Base-by-base conservation (phyloP, 257 asterid species). In the Vinca minor region DNA sequence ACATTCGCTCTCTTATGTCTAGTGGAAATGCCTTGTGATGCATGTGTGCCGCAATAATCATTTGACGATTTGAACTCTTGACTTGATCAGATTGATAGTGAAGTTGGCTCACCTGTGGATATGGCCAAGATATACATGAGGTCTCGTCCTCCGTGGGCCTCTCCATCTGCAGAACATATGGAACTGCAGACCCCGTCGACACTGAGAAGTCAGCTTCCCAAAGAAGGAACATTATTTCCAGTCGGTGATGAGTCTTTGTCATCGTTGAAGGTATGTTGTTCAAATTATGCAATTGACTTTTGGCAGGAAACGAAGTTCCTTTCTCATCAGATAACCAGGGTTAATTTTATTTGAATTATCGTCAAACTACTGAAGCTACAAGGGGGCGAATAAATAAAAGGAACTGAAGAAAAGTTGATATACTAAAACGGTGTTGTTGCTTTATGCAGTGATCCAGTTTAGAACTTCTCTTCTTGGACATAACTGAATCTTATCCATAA, bases 61-160 rank as follows among this genome's bases (percentile, higher is more conserved):
- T 54, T 57, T 71, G 71, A 63, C 62, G 62, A 39, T 64, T 57
- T 12, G 35, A 56, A 23, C 72, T 38, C 23, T 68, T 72, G 29
- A 62, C 35, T 28, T 36, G 14, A 64, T 32, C 83, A 91, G 98
- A 74, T 72, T 67, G 87, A 75, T 68, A 74, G 71, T 54, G 80
- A 72, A 64, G 81, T 74, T 35, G 84, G 83, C 73, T 86, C 98
- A 69, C 95, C 95, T 42, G 83, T 70, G 50, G 90, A 88, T 74
- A 73, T 86, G 65, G 98, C 95, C 45, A 81, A 81, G 73, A 79
- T 83, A 48, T 86, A 88, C 72, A 88, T 88, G 95, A 83, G 65
- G 72, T 79, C 71, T 21, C 89, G 87, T 45, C 90, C 93, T 65
- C 81, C 80, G 20, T 86, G 98, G 98, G 81, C 84, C 34, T 88